Evolutionary conservation across 768 basidiomycete species (phyloP).

Genomic region (Leccinum subgranulosum): DNA sequence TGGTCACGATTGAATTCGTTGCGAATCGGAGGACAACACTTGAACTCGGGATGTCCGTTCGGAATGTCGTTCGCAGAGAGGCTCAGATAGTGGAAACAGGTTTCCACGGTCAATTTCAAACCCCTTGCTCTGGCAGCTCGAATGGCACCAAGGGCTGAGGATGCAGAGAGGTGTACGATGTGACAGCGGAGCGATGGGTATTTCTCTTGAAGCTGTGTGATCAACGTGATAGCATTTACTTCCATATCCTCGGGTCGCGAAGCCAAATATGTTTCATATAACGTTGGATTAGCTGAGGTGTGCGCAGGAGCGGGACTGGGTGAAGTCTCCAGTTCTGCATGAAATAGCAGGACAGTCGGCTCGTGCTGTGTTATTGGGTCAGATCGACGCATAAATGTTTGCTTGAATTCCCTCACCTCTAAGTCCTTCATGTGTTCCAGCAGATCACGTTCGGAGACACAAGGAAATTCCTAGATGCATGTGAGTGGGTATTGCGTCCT

Average conservation of each 20-base stretch:
- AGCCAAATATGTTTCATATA: slow-evolving; percentile 78
- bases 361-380: slow-evolving; percentile 51
- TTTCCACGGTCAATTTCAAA: slow-evolving; percentile 84
- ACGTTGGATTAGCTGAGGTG: slow-evolving; percentile 40
- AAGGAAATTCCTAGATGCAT: slow-evolving; percentile 82
- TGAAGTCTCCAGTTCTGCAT: slow-evolving; percentile 75
- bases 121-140: slow-evolving; percentile 63
- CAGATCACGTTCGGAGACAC: slow-evolving; percentile 70
- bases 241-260: slow-evolving; percentile 85
- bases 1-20: slow-evolving; percentile 64
- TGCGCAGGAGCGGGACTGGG: slow-evolving; percentile 13
- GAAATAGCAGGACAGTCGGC: slow-evolving; percentile 78
- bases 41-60: slow-evolving; percentile 77
- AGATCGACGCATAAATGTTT: slow-evolving; percentile 5
- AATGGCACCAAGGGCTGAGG: slow-evolving; percentile 75
- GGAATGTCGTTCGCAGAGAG: slow-evolving; percentile 74
- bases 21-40: slow-evolving; percentile 95
- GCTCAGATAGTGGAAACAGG: slow-evolving; percentile 95
- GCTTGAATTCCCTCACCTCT: slow-evolving; percentile 43
- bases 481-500: slow-evolving; percentile 4
- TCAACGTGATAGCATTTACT: slow-evolving; percentile 73
- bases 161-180: slow-evolving; percentile 93
- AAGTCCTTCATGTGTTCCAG: slow-evolving; percentile 68
- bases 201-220: slow-evolving; percentile 58
- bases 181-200: slow-evolving; percentile 78